These are phyloP conservation scores for Dothideomycetes sp. DNA, from an alignment of 2,329 filamentous ascomycete genomes.

Conservation along the genomic window DNA sequence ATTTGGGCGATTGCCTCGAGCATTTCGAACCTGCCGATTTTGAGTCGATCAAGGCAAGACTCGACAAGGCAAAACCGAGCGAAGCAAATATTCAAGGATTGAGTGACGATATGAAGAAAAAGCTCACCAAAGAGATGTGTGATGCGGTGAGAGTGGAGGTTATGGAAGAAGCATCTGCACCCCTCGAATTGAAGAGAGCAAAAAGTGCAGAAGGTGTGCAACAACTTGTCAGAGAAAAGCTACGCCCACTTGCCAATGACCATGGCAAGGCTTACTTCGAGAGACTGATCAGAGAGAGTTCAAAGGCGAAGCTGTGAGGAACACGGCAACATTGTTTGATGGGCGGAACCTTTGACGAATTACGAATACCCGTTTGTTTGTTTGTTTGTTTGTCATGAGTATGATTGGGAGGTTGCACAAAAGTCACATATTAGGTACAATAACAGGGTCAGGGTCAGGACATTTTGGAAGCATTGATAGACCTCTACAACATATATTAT, in stretches of 20 bases:
- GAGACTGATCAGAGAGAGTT: not conserved
- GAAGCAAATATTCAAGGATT: no score
- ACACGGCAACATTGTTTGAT: not conserved
- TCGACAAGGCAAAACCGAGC: no score
- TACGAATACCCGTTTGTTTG: not conserved
- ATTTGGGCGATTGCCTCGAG: not conserved
- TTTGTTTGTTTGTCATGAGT: not conserved
- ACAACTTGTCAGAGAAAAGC: not conserved
- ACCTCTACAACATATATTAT: constrained; percentile 9
- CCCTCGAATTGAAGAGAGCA: constrained; percentile 1
- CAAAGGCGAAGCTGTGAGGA: constrained; percentile 1
- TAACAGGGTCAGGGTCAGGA: no score
- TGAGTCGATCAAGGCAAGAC: not conserved
- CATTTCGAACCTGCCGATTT: constrained; percentile 4
- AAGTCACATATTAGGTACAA: not conserved
- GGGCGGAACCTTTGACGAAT: constrained; percentile 7
- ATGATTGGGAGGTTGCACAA: not conserved
- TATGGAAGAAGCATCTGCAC: constrained; percentile 1
- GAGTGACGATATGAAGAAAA: constrained; percentile 7
- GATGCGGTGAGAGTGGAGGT: constrained; percentile 1
- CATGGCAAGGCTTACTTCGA: not conserved
- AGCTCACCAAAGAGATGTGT: constrained; percentile 1
- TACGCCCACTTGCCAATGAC: not conserved
- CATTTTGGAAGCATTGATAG: constrained; percentile 6
- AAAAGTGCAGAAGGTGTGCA: not conserved